These are phyloP conservation scores for Wickerhamiella sergipiensis DNA, from an alignment of 805 yeast species.

Conservation along the genomic window DNA sequence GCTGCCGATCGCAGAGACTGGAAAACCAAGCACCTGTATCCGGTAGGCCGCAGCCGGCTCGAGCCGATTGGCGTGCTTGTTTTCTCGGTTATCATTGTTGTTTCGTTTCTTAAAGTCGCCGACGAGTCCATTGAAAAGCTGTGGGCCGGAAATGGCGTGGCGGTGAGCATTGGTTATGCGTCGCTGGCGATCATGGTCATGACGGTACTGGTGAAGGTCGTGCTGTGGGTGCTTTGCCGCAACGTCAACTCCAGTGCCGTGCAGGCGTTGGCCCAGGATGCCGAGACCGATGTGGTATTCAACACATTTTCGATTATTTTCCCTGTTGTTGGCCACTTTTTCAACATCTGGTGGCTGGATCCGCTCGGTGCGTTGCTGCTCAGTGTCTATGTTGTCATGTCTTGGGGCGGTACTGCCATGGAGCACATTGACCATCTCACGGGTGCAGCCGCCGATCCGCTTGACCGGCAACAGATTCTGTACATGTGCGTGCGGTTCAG, in stretches of 20 bases:
- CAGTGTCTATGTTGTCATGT: constrained; percentile 44
- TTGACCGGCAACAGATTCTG: constrained; percentile 51
- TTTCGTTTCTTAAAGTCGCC: constrained; percentile 61
- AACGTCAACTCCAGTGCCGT: constrained; percentile 50
- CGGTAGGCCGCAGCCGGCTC: constrained; percentile 57
- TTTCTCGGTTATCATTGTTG: constrained; percentile 55
- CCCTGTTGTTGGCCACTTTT: constrained; percentile 46
- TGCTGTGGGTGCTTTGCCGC: constrained; percentile 53
- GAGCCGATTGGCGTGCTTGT: constrained; percentile 71
- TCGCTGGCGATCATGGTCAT: constrained; percentile 45
- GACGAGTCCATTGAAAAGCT: constrained; percentile 44
- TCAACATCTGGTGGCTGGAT: constrained; percentile 56
- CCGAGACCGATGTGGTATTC: constrained; percentile 62
- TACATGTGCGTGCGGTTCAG: constrained; percentile 60
- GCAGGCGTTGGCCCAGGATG: constrained; percentile 72
- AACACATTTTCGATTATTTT: constrained; percentile 57
- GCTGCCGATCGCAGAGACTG: constrained; percentile 31
- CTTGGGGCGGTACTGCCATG: constrained; percentile 52
- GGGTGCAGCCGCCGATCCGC: constrained; percentile 52
- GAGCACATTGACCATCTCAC: constrained; percentile 66
- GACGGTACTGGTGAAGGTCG: constrained; percentile 47
- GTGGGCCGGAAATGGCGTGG: constrained; percentile 22
- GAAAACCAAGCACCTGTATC: constrained; percentile 32
- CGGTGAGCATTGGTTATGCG: constrained; percentile 35
- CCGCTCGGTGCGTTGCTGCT: constrained; percentile 57